Percentiles rank a stretch among this genome's conserved stretches.
Evolutionary conservation across 2,329 filamentous ascomycete species (phyloP).

Genomic region (Xylaria sp.): DNA sequence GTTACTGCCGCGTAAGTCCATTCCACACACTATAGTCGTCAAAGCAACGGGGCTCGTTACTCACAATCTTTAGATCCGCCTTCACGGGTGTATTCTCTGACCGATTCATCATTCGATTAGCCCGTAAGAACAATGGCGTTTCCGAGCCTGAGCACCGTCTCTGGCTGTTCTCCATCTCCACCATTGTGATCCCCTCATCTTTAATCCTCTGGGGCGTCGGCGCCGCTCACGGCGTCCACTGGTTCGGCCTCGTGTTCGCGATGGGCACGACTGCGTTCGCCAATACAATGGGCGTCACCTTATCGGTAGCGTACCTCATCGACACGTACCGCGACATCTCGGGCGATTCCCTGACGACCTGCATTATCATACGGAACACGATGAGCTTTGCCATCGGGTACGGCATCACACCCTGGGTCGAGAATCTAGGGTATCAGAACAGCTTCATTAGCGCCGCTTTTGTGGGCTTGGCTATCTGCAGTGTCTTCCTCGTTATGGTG

Average conservation of each 20-base stretch:
- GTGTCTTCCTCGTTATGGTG: conserved; percentile 47
- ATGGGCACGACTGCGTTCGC: conserved; percentile 52
- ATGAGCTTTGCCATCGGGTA: conserved; percentile 54
- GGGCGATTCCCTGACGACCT: conserved; percentile 53
- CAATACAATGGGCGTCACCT: conserved; percentile 50
- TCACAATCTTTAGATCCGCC: conserved; percentile 25
- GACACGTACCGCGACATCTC: conserved; percentile 55
- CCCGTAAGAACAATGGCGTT: conserved; percentile 54
- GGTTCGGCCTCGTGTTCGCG: conserved; percentile 55
- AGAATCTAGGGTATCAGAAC: conserved; percentile 55
- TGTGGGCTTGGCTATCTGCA: conserved; percentile 47
- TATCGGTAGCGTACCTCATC: conserved; percentile 54
- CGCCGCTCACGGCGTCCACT: conserved; percentile 52
- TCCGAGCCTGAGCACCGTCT: conserved; percentile 55
- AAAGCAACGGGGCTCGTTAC: conserved; percentile 25
- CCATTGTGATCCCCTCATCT: conserved; percentile 42
- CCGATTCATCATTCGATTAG: conserved; percentile 51
- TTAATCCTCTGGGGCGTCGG: conserved; percentile 48
- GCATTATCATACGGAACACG: conserved; percentile 55
- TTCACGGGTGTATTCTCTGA: conserved; percentile 52
- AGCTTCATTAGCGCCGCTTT: conserved; percentile 54
- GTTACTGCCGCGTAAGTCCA: conserved; percentile 45
- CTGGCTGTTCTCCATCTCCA: conserved; percentile 52
- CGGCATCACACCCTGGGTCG: conserved; percentile 58
- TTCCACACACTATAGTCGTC: conserved; percentile 19